Evolutionary conservation across 176 grass and related monocot species (phyloP).

Genomic region (Elaeis guineensis): DNA sequence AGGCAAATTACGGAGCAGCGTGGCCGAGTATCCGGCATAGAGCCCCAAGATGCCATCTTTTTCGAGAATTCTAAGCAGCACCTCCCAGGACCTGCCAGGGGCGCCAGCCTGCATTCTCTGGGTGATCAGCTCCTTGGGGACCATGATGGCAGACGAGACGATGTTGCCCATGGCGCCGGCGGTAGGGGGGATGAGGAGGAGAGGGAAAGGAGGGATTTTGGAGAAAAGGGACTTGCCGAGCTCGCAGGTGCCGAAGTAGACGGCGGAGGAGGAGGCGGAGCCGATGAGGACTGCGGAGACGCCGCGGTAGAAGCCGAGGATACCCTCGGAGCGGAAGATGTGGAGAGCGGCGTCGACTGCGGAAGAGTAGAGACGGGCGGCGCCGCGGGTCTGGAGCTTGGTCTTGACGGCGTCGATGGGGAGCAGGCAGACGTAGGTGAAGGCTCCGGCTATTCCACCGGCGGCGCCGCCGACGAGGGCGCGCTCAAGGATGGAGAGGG

Average conservation of each 20-base stretch:
- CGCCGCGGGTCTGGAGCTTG: conserved; percentile 43
- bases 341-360: conserved; percentile 49
- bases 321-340: conserved; percentile 55
- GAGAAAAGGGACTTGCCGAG: conserved; percentile 53
- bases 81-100: conserved; percentile 53
- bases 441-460: conserved; percentile 67
- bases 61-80: conserved; percentile 54
- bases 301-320: conserved; percentile 67
- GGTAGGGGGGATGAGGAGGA: conserved; percentile 63
- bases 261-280: conserved; percentile 67
- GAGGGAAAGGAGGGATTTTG: conserved; percentile 44
- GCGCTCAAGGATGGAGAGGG: conserved; percentile 46
- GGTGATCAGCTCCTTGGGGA: conserved; percentile 97
- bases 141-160: conserved; percentile 85
- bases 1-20: conserved; percentile 76
- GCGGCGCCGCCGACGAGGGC: conserved; percentile 64
- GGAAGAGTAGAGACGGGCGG: conserved; percentile 22
- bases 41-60: conserved; percentile 68
- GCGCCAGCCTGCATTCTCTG: conserved; percentile 88
- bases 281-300: conserved; percentile 70
- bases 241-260: conserved; percentile 96
- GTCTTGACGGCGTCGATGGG: conserved; percentile 91
- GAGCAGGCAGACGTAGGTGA: conserved; percentile 79
- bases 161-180: conserved; percentile 79
- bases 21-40: conserved; percentile 76